Evolutionary conservation across 441 rosid species (phyloP).

Genomic region (Bocquillonia castaneifolia): DNA sequence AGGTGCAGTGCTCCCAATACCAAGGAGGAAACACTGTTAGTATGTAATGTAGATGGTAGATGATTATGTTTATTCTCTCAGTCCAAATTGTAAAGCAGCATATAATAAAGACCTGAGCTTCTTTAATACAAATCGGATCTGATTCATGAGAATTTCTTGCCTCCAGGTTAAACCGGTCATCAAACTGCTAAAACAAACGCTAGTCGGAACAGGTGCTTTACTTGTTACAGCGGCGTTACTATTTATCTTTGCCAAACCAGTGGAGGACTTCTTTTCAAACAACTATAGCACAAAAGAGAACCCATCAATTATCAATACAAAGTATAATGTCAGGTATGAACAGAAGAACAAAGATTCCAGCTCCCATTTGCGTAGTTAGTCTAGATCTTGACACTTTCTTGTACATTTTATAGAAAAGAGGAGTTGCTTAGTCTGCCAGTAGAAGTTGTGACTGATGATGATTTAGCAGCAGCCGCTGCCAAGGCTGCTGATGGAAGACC

Average conservation of each 20-base stretch:
- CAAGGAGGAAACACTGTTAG: background rate
- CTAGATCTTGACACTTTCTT: constrained; percentile 14
- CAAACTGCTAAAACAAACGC: constrained; percentile 78
- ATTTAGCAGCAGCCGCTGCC: constrained; percentile 88
- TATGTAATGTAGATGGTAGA: background rate
- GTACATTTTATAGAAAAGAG: constrained; percentile 49
- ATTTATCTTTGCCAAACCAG: constrained; percentile 75
- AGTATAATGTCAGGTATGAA: constrained; percentile 59
- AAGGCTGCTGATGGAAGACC: constrained; percentile 97
- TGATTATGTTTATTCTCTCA: background rate
- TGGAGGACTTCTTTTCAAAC: constrained; percentile 55
- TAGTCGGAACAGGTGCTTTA: constrained; percentile 71
- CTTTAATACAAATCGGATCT: constrained; percentile 5
- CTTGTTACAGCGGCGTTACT: constrained; percentile 62
- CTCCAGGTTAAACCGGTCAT: constrained; percentile 81
- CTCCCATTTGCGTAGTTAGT: constrained; percentile 1
- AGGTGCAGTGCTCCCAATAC: background rate
- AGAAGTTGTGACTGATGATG: constrained; percentile 69
- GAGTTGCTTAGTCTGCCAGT: constrained; percentile 60
- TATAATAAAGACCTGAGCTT: background rate
- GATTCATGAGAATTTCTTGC: constrained; percentile 11
- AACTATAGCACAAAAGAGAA: constrained; percentile 33
- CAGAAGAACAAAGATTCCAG: constrained; percentile 9
- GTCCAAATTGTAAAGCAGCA: background rate
- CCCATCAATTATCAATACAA: constrained; percentile 39